Conservation (phyloP, 1,284 basidiomycete genomes). For the Grifola frondosa region DNA sequence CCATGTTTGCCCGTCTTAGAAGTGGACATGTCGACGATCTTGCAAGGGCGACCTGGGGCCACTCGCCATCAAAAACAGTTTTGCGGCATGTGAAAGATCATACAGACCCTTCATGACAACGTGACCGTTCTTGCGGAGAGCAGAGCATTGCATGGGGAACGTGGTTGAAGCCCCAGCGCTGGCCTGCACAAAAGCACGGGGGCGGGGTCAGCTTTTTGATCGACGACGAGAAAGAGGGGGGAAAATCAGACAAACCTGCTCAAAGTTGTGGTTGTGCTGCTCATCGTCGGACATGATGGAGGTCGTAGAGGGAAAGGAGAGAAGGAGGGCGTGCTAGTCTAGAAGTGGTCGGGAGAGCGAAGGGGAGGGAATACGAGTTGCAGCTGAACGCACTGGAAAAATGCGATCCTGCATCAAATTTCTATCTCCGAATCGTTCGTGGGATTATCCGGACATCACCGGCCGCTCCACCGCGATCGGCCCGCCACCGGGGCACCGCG, state of each 20-base stretch:
- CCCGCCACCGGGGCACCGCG: conserved; percentile 1
- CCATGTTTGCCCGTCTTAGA: conserved; percentile 99
- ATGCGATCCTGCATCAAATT: conserved; percentile 24
- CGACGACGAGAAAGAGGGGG: conserved; percentile 7
- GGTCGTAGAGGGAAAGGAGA: conserved; percentile 20
- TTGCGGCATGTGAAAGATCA: neutral
- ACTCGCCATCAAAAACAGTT: neutral
- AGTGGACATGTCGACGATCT: conserved; percentile 99
- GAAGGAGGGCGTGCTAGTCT: conserved; percentile 15
- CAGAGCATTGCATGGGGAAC: conserved; percentile 97
- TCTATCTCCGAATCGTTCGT: conserved; percentile 29
- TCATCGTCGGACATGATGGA: conserved; percentile 87
- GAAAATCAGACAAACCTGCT: conserved; percentile 50
- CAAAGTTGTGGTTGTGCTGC: conserved; percentile 87
- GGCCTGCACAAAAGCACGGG: conserved; percentile 41
- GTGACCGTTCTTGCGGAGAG: conserved; percentile 92
- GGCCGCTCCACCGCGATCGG: conserved; percentile 15
- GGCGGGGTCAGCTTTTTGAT: conserved; percentile 8
- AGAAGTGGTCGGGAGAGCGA: conserved; percentile 16
- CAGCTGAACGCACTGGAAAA: conserved; percentile 14
- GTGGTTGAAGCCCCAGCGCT: conserved; percentile 85
- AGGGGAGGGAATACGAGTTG: conserved; percentile 10
- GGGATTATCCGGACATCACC: conserved; percentile 30
- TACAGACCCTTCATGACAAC: conserved; percentile 90
- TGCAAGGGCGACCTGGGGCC: conserved; percentile 85